Evolutionary conservation across 2,329 filamentous ascomycete genomes (phyloP).

Genomic region (Botrytis porri): DNA sequence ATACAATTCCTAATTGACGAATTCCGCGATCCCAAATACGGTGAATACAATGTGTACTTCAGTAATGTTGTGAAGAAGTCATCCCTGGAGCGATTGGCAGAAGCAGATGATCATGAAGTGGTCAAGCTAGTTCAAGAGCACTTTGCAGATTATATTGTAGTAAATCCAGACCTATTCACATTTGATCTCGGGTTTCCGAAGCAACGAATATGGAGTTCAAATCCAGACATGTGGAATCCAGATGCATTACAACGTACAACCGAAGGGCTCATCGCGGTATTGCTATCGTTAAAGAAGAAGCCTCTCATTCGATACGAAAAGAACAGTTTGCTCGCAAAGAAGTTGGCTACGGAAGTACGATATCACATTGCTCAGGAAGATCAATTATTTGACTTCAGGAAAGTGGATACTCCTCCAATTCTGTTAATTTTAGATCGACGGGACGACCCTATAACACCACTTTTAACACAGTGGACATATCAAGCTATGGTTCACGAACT

Average conservation of each 20-base stretch:
- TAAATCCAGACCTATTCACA: constrained; percentile 91
- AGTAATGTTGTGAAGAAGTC: constrained; percentile 98
- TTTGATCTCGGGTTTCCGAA: constrained; percentile 70
- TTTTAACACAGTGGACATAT: constrained; percentile 98
- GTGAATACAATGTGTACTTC: constrained; percentile 96
- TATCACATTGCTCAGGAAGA: constrained; percentile 95
- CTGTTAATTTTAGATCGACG: constrained; percentile 85
- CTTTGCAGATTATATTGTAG: constrained; percentile 92
- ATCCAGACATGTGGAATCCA: constrained; percentile 84
- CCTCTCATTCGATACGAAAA: constrained; percentile 91
- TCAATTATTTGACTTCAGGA: constrained; percentile 92
- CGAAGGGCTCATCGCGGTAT: constrained; percentile 78
- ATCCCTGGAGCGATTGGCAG: constrained; percentile 85
- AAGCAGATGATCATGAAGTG: constrained; percentile 96
- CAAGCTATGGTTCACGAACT: constrained; percentile 99
- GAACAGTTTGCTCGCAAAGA: constrained; percentile 86
- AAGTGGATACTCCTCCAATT: constrained; percentile 91
- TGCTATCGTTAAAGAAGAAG: constrained; percentile 93
- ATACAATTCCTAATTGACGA: constrained; percentile 95
- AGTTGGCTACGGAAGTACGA: constrained; percentile 86
- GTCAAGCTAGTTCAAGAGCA: constrained; percentile 93
- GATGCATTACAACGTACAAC: constrained; percentile 83
- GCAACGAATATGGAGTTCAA: constrained; percentile 76
- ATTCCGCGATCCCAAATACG: constrained; percentile 91
- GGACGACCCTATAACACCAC: constrained; percentile 90